Percentiles rank a stretch among this genome's conserved stretches.
Conservation (phyloP, 768 basidiomycete genomes). For the Rhizopogon rudus region DNA sequence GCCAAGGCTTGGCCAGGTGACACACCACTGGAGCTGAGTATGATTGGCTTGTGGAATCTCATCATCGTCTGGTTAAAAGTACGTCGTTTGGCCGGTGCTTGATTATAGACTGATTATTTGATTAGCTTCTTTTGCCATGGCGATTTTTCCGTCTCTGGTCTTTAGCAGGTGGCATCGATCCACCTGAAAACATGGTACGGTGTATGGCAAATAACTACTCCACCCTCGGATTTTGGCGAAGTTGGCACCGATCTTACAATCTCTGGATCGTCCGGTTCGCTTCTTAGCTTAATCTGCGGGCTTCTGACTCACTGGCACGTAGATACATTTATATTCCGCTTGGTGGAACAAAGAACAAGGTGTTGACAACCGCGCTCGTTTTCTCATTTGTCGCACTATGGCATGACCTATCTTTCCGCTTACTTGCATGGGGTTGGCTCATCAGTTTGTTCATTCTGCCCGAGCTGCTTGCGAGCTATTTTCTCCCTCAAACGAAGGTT, state of each 20-base stretch:
- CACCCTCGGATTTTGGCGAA: constrained; percentile 87
- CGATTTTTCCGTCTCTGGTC: constrained; percentile 97
- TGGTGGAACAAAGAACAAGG: constrained; percentile 58
- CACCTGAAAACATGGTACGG: constrained; percentile 98
- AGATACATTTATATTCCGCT: constrained; percentile 96
- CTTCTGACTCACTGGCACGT: constrained; percentile 4
- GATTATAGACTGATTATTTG: not conserved
- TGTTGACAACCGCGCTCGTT: constrained; percentile 68
- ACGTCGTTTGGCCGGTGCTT: constrained; percentile 9
- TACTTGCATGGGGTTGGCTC: constrained; percentile 97
- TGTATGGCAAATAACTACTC: constrained; percentile 99
- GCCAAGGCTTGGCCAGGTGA: constrained; percentile 75
- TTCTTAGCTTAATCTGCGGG: not conserved
- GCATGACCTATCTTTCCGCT: constrained; percentile 87
- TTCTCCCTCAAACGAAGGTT: constrained; percentile 66
- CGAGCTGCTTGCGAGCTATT: constrained; percentile 59
- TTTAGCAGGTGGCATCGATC: constrained; percentile 79
- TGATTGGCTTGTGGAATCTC: constrained; percentile 97
- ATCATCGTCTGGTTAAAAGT: constrained; percentile 97
- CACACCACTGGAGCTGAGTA: constrained; percentile 73
- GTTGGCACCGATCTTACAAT: constrained; percentile 96
- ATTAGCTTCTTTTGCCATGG: constrained; percentile 89
- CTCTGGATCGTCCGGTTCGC: constrained; percentile 85
- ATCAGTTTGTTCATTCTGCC: constrained; percentile 87
- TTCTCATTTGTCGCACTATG: constrained; percentile 98